These are phyloP conservation scores for Umbelopsis sp. DNA, from an alignment of 192 early-diverging fungal species.

Conservation along the genomic window DNA sequence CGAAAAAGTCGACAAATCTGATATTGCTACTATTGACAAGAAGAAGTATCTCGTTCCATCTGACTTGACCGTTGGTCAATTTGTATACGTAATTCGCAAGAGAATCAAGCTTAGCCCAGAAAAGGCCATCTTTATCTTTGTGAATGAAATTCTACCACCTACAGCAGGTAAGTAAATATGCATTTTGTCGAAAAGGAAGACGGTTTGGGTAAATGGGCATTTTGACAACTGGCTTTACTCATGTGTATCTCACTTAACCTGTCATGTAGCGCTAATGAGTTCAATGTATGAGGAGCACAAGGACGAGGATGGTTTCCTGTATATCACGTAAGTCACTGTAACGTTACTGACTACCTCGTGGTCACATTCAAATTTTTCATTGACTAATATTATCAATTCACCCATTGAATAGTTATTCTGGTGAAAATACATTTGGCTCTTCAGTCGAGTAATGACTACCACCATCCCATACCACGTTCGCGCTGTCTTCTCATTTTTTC, in stretches of 20 bases:
- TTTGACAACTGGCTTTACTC: background rate
- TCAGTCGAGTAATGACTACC: background rate
- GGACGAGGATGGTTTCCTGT: slow-evolving; percentile 98
- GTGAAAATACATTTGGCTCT: slow-evolving; percentile 84
- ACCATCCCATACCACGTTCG: slow-evolving; percentile 21
- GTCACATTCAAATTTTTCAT: background rate
- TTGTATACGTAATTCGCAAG: slow-evolving; percentile 96
- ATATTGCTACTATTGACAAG: slow-evolving; percentile 97
- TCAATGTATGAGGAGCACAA: slow-evolving; percentile 97
- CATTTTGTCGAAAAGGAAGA: background rate
- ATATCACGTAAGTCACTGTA: slow-evolving; percentile 73
- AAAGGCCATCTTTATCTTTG: slow-evolving; percentile 99
- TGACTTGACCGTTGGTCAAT: slow-evolving; percentile 96
- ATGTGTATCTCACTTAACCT: background rate
- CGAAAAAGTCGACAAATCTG: slow-evolving; percentile 97
- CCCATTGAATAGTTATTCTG: slow-evolving; percentile 61
- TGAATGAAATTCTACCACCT: slow-evolving; percentile 95
- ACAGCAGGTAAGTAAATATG: slow-evolving; percentile 58
- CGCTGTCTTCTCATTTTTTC: slow-evolving; percentile 20
- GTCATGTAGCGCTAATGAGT: slow-evolving; percentile 70
- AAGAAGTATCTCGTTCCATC: slow-evolving; percentile 98
- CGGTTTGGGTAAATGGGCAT: background rate
- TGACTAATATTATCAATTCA: background rate
- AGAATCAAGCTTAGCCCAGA: slow-evolving; percentile 96
- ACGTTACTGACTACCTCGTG: background rate